These are phyloP conservation scores for Combretum micranthum DNA, from an alignment of 345 rosid genomes.

Conservation along the genomic window DNA sequence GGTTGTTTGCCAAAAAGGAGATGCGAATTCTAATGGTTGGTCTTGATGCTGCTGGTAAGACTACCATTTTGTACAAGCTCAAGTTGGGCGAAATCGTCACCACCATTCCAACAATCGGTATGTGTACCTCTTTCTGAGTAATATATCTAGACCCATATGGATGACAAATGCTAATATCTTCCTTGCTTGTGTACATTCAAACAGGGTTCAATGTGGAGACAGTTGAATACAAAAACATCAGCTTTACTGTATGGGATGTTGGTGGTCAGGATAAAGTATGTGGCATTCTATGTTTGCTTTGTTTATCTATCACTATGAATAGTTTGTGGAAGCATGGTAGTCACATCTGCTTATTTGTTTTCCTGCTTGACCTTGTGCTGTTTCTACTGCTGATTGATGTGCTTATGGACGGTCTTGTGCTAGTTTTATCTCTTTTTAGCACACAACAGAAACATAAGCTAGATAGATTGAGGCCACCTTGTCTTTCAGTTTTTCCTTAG, in stretches of 20 bases:
- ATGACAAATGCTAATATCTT: neutral
- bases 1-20: conserved; percentile 46
- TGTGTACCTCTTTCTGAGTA: conserved; percentile 2
- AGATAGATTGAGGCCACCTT: conserved; percentile 3
- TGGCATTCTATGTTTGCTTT: neutral
- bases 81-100: conserved; percentile 72
- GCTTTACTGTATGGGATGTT: conserved; percentile 78
- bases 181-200: neutral
- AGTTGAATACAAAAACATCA: conserved; percentile 72
- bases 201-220: conserved; percentile 74
- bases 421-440: conserved; percentile 8
- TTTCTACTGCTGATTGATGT: neutral
- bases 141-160: neutral
- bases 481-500: conserved; percentile 6
- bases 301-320: neutral
- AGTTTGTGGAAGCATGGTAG: neutral
- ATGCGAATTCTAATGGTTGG: conserved; percentile 34
- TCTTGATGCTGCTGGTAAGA: conserved; percentile 42
- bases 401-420: conserved; percentile 21
- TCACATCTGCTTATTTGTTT: neutral
- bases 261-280: conserved; percentile 75
- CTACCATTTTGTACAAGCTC: conserved; percentile 68
- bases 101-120: conserved; percentile 70
- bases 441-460: conserved; percentile 21
- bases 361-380: neutral